A percentile compares a stretch with the other conserved stretches of the same genome.
Evolutionary conservation across 495 filamentous ascomycete species (phyloP).

Genomic region (Glonium stellatum): DNA sequence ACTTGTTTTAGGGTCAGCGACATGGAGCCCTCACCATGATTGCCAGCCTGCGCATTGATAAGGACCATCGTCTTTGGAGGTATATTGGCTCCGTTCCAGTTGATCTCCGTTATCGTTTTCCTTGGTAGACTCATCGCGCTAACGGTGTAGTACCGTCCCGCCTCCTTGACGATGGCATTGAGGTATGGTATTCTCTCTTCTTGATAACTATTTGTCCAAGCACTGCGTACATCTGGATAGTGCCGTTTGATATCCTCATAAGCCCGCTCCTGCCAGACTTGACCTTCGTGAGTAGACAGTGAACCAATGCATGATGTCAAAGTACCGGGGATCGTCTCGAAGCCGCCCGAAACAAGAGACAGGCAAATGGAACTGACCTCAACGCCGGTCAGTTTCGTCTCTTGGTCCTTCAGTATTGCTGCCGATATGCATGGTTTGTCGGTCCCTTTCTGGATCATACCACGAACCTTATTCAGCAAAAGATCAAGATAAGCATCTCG

Average conservation of each 20-base stretch:
- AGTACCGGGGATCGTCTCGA: constrained; percentile 48
- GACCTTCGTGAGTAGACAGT: constrained; percentile 43
- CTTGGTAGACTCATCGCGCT: constrained; percentile 48
- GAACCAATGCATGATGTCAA: constrained; percentile 45
- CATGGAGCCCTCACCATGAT: constrained; percentile 42
- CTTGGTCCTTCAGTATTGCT: constrained; percentile 46
- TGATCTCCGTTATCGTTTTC: constrained; percentile 46
- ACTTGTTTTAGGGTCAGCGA: background rate
- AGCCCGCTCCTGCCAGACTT: constrained; percentile 45
- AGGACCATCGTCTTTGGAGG: constrained; percentile 50
- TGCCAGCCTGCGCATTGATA: constrained; percentile 53
- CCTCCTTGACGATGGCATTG: constrained; percentile 56
- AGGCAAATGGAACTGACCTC: constrained; percentile 48
- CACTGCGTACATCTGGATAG: constrained; percentile 43
- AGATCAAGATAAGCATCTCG: constrained; percentile 45
- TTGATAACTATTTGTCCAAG: constrained; percentile 42
- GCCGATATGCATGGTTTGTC: constrained; percentile 49
- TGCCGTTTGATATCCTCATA: constrained; percentile 48
- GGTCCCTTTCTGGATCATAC: constrained; percentile 44
- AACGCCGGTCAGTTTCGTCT: constrained; percentile 43
- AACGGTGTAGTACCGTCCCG: constrained; percentile 50
- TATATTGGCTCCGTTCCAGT: constrained; percentile 51
- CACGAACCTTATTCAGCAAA: constrained; percentile 44
- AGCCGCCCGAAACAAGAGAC: constrained; percentile 46
- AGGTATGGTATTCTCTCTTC: constrained; percentile 60